Conservation (phyloP, 768 basidiomycete species). For the Zangia roseola region DNA sequence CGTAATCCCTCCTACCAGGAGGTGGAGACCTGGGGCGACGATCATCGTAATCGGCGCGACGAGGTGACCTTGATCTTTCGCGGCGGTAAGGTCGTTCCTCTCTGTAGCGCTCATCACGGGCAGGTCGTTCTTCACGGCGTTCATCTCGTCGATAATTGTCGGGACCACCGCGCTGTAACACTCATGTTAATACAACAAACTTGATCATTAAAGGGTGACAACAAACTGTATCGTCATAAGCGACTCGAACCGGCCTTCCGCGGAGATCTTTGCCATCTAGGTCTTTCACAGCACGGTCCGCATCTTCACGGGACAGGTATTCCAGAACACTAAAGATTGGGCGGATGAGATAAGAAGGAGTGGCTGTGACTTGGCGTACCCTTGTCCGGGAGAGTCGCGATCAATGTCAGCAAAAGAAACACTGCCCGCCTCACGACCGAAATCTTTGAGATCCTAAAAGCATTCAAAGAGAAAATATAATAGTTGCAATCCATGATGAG, state of each 20-base stretch:
- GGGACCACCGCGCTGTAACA: constrained; percentile 55
- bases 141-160: constrained; percentile 80
- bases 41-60: constrained; percentile 70
- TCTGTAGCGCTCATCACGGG: constrained; percentile 56
- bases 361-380: constrained; percentile 49
- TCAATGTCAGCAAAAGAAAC: constrained; percentile 96
- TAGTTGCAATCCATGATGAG: constrained; percentile 9
- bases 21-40: constrained; percentile 78
- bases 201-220: constrained; percentile 1
- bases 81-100: constrained; percentile 60
- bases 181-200: neutral
- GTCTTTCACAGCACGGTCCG: constrained; percentile 88
- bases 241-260: constrained; percentile 75
- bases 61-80: constrained; percentile 83
- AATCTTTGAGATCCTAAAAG: constrained; percentile 93
- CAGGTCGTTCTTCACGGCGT: constrained; percentile 55
- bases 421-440: constrained; percentile 89
- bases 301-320: constrained; percentile 85
- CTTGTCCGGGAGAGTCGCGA: constrained; percentile 79
- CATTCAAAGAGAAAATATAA: constrained; percentile 15
- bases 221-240: constrained; percentile 60
- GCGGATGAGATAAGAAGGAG: constrained; percentile 1
- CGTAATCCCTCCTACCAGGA: constrained; percentile 74
- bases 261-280: constrained; percentile 87
- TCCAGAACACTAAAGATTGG: constrained; percentile 71